Conservation (phyloP, 2,329 filamentous ascomycete genomes). For the Onygenales sp. region DNA sequence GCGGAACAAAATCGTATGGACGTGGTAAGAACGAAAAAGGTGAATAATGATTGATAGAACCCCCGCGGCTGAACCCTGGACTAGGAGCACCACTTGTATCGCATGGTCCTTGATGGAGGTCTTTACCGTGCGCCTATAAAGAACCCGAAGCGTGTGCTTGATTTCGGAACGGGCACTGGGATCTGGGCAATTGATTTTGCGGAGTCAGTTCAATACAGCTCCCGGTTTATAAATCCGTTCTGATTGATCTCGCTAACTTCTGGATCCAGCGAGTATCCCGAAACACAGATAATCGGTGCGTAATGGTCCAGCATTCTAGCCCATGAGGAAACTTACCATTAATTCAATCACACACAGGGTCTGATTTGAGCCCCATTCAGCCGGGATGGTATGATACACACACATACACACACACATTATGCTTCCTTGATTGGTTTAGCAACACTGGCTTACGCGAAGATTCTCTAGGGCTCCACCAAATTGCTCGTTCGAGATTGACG, state of each 20-base stretch:
- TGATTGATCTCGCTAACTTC: not conserved
- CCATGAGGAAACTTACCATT: not conserved
- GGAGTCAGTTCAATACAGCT: not conserved
- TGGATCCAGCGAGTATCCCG: not conserved
- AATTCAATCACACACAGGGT: not conserved
- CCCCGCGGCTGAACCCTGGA: not conserved
- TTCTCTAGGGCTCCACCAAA: slow-evolving; percentile 17
- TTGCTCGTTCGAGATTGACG: slow-evolving; percentile 16
- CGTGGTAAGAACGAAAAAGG: slow-evolving; percentile 17
- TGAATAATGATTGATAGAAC: not conserved
- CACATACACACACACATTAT: not conserved
- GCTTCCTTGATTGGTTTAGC: not conserved
- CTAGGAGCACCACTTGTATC: slow-evolving; percentile 2
- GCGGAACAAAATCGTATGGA: slow-evolving; percentile 25
- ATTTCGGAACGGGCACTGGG: slow-evolving; percentile 3
- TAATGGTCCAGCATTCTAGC: no score
- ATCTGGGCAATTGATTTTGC: slow-evolving; percentile 2
- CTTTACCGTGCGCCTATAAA: slow-evolving; percentile 1
- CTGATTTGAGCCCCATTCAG: slow-evolving; percentile 3
- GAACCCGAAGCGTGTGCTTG: slow-evolving; percentile 3
- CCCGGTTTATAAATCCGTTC: no score
- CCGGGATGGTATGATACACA: not conserved
- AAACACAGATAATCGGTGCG: not conserved
- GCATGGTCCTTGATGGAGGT: not conserved
- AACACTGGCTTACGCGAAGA: not conserved